phyloP scores from a whole-genome alignment of 2,329 filamentous ascomycete species.

The Beauveria sp. region DNA sequence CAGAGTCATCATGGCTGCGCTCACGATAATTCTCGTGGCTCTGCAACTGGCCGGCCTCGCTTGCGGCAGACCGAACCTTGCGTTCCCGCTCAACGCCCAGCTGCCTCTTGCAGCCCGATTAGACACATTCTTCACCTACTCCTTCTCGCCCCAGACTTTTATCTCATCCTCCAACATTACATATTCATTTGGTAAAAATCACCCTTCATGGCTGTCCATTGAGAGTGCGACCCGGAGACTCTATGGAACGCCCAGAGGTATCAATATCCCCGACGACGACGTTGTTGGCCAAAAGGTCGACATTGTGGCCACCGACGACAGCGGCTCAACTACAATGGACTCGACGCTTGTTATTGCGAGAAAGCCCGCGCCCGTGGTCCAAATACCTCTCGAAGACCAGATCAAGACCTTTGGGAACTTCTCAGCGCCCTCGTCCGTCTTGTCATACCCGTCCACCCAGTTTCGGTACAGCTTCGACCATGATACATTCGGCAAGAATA shows the following conservation, averaged over 20 bases:
- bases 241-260: conserved; percentile 58
- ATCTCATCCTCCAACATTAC: conserved; percentile 52
- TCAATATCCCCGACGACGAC: conserved; percentile 39
- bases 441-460: conserved; percentile 43
- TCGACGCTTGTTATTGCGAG: conserved; percentile 65
- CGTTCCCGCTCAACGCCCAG: conserved; percentile 77
- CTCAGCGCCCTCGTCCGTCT: conserved; percentile 52
- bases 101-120: conserved; percentile 71
- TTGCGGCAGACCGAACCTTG: conserved; percentile 33
- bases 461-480: conserved; percentile 47
- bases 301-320: conserved; percentile 61
- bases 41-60: conserved; percentile 17
- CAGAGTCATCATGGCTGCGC: conserved; percentile 22
- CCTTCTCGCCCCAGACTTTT: conserved; percentile 69
- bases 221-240: conserved; percentile 58
- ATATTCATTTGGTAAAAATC: conserved; percentile 56
- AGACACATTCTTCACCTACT: conserved; percentile 58
- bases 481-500: conserved; percentile 55
- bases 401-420: conserved; percentile 50
- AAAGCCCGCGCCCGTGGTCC: conserved; percentile 43
- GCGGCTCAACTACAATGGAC: conserved; percentile 55
- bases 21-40: conserved; percentile 19
- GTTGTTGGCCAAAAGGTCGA: conserved; percentile 54
- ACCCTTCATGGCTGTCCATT: conserved; percentile 68
- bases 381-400: conserved; percentile 49